Base-by-base conservation (phyloP, 495 filamentous ascomycete species). In the Penicillium nucicola region DNA sequence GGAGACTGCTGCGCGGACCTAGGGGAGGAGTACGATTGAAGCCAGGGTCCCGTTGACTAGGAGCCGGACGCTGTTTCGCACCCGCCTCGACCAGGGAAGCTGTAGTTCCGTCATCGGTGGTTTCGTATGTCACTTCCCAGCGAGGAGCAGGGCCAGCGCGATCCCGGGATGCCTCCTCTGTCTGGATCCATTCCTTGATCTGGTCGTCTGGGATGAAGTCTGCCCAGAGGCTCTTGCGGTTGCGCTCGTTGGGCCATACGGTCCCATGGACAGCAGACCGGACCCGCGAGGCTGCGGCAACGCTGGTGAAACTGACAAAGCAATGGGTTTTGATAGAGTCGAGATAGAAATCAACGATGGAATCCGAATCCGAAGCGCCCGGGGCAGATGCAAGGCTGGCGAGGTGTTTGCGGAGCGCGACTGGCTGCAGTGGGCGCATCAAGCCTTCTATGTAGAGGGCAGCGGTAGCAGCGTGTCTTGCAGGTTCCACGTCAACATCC, bases 371-470 rank as follows among this genome's bases (percentile, higher is more conserved):
- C 2, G 73, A 60, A 31, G 64, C 45, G 28, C 74, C 77, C 5
- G 81, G 76, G 1, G 84, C 68, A 2, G 86, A 73, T 12, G 88
- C 89, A 31, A 96, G 77, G 13, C 73, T 66, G 22, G 80, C 51
- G 18, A 98, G 70, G 58, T 96, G 85, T 0, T 77, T 76, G 47
- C 79, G 79, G 5, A 98, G 77, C 1, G 70, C 62, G 5, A 60
- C 60, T 2, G 80, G 78, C 52, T 87, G 87, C 8, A 98, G 75
- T 13, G 93, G 93, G 35, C 93, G 82, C 84, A 95, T 91, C 38
- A 98, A 80, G 56, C 95, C 83, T 58, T 86, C 85, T 60, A 98
- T 95, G 71, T 97, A 98, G 40, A 98, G 75, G 34, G 89, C 84
- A 28, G 85, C 64, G 5, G 93, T 98, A 2, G 90, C 90, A 10